Conservation (phyloP, 306 rosid genomes). For the Ziziphus jujuba region DNA sequence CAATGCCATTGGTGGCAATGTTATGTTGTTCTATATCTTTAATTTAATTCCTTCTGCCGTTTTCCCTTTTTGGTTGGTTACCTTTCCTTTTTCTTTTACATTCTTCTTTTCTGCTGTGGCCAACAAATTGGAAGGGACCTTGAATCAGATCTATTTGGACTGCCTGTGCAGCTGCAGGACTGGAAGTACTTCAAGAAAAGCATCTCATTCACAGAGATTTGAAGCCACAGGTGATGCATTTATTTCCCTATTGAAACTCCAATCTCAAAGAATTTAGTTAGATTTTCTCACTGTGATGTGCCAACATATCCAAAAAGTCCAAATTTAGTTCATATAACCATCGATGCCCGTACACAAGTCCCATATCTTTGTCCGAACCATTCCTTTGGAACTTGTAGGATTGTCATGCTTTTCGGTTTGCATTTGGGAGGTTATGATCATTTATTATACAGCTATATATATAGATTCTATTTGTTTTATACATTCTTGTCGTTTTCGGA, state of each 20-base stretch:
- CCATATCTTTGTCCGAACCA: background rate
- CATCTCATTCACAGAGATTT: conserved; percentile 95
- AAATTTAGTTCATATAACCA: background rate
- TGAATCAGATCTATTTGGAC: conserved; percentile 26
- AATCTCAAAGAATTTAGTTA: conserved; percentile 1
- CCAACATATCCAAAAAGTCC: background rate
- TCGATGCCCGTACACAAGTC: background rate
- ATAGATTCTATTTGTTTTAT: conserved; percentile 18
- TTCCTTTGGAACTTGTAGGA: conserved; percentile 7
- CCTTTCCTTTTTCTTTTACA: background rate
- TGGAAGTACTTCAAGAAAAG: conserved; percentile 86
- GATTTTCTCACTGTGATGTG: conserved; percentile 5
- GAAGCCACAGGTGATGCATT: conserved; percentile 79
- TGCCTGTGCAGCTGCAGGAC: conserved; percentile 68
- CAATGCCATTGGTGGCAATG: conserved; percentile 4
- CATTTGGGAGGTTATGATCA: background rate
- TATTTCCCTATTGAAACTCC: background rate
- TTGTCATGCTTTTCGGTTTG: background rate
- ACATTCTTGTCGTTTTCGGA: background rate
- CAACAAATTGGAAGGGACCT: background rate
- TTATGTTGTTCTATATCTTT: background rate
- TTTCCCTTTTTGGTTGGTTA: background rate
- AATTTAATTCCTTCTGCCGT: conserved; percentile 1
- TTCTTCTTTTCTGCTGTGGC: background rate
- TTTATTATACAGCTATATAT: background rate